Evolutionary conservation across 106 monocot species (phyloP).

Genomic region (Dendrobium officinale): DNA sequence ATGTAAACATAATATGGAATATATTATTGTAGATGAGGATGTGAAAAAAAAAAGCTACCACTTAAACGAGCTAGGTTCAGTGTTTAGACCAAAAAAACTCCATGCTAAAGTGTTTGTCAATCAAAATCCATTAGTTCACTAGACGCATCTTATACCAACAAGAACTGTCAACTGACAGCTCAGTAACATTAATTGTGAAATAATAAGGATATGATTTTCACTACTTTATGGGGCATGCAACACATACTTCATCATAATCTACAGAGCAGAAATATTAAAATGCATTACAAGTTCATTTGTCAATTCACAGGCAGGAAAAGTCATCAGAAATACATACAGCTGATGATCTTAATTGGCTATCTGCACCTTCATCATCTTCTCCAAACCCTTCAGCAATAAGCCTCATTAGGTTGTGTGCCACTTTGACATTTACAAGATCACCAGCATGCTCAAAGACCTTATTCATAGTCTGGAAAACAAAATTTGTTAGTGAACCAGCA

Average conservation of each 20-base stretch:
- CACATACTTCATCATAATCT: background rate
- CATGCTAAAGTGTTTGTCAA: background rate
- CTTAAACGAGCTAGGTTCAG: background rate
- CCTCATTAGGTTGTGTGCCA: conserved; percentile 96
- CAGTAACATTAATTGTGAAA: background rate
- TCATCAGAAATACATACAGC: conserved; percentile 60
- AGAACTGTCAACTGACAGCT: background rate
- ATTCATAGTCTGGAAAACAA: conserved; percentile 81
- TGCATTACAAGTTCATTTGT: background rate
- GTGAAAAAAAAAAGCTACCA: background rate
- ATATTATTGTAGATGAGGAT: background rate
- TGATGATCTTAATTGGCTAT: conserved; percentile 92
- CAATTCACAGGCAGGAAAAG: background rate
- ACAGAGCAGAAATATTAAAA: background rate
- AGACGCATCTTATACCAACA: background rate
- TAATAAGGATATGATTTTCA: conserved; percentile 2
- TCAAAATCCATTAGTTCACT: background rate
- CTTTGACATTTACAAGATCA: conserved; percentile 83
- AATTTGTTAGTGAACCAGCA: conserved; percentile 14
- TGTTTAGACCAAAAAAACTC: background rate
- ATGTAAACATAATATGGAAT: background rate
- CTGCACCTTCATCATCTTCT: conserved; percentile 86
- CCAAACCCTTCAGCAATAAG: conserved; percentile 99
- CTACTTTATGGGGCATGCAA: background rate
- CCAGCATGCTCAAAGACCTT: conserved; percentile 99